Percentiles rank a stretch among this genome's conserved stretches.
Conservation (phyloP, 371 early-diverging fungal genomes). For the Sporodiniella umbellata region DNA sequence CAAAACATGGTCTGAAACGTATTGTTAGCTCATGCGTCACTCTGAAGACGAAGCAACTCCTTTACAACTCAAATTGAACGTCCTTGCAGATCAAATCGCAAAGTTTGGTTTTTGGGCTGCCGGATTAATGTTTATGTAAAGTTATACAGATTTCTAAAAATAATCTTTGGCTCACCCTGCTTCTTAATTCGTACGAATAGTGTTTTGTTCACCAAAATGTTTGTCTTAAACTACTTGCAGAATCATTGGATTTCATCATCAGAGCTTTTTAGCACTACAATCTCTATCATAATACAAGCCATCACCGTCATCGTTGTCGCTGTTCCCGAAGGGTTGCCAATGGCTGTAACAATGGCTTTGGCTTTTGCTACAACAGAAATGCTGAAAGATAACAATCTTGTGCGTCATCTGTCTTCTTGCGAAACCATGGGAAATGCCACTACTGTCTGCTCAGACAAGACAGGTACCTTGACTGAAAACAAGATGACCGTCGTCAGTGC, state of each 20-base stretch:
- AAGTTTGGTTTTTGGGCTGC: constrained; percentile 69
- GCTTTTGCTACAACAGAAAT: constrained; percentile 74
- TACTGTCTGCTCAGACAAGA: constrained; percentile 84
- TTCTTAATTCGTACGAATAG: too few relatives aligned
- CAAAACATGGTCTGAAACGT: too few relatives aligned
- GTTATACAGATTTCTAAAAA: too few relatives aligned
- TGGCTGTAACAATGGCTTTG: constrained; percentile 83
- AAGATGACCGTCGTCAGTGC: constrained; percentile 80
- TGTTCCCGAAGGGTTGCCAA: constrained; percentile 80
- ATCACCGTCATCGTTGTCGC: constrained; percentile 70
- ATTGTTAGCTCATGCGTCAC: constrained; percentile 36
- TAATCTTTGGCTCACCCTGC: too few relatives aligned
- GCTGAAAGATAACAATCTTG: constrained; percentile 78
- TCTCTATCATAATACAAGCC: constrained; percentile 55
- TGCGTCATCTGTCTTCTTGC: constrained; percentile 75
- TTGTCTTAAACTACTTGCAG: constrained; percentile 42
- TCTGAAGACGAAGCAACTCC: constrained; percentile 67
- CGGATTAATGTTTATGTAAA: constrained; percentile 50
- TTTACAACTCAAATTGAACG: constrained; percentile 70
- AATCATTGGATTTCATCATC: constrained; percentile 35
- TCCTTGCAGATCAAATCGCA: constrained; percentile 73
- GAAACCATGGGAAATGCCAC: constrained; percentile 89
- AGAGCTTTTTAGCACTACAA: constrained; percentile 40
- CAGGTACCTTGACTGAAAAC: constrained; percentile 82
- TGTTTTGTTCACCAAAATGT: constrained; percentile 55